Conservation (phyloP, 352 stramenopile species). For the Sclerospora graminicola region DNA sequence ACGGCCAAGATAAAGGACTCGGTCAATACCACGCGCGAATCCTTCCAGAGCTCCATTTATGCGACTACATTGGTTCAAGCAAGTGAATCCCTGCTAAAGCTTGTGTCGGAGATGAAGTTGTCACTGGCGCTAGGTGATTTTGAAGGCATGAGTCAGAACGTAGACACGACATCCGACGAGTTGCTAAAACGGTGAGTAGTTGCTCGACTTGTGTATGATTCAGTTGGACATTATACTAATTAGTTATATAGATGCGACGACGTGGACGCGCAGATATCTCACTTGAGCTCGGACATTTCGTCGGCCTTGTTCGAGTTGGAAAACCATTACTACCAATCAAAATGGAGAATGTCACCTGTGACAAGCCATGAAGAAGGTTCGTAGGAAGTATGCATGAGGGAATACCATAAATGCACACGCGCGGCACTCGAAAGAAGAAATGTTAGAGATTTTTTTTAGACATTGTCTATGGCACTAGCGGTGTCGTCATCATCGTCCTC, state of each 20-base stretch:
- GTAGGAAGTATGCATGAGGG: constrained; percentile 3
- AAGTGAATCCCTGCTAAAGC: constrained; percentile 69
- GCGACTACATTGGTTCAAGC: constrained; percentile 72
- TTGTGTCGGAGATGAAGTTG: constrained; percentile 78
- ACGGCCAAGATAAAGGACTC: constrained; percentile 75
- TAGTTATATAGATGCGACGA: constrained; percentile 45
- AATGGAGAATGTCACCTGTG: constrained; percentile 42
- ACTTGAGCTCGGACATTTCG: constrained; percentile 70
- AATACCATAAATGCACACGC: constrained; percentile 8
- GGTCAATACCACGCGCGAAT: constrained; percentile 68
- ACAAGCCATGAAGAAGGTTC: constrained; percentile 7
- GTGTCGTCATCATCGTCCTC: constrained; percentile 49
- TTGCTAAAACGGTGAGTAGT: constrained; percentile 44
- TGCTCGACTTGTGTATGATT: neutral
- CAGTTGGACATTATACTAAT: neutral
- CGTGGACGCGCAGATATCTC: constrained; percentile 64
- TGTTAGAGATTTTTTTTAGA: constrained; percentile 12
- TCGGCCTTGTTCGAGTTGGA: constrained; percentile 75
- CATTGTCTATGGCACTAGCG: constrained; percentile 21
- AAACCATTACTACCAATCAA: constrained; percentile 79
- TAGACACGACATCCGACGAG: constrained; percentile 59
- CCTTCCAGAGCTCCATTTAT: constrained; percentile 76
- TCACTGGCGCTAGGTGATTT: constrained; percentile 71
- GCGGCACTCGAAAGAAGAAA: neutral
- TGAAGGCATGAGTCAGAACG: constrained; percentile 80